Evolutionary conservation across 257 asterid species (phyloP), one percentile per base, ranked within the genome.

Genomic region (Nicotiana tomentosiformis): DNA sequence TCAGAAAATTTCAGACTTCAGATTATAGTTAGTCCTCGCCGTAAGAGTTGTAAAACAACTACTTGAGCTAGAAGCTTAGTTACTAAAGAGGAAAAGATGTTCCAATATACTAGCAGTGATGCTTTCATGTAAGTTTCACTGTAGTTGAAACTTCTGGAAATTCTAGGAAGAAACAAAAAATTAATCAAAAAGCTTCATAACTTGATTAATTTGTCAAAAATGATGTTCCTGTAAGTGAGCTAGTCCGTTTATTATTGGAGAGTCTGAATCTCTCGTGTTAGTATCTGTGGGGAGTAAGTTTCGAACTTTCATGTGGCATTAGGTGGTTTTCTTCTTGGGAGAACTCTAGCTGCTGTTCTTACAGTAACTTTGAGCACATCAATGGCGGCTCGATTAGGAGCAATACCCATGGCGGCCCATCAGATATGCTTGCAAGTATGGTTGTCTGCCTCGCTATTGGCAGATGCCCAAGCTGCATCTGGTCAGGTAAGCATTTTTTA

Each of bases 401-500:
- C 91, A 30, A 64, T 89, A 81, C 83, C 91, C 62, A 85, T 89
- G 91, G 91, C 91, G 16, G 90, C 91, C 29, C 91, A 89, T 79
- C 91, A 89, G 74, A 89, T 89, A 82, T 89, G 91, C 85, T 83
- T 89, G 85, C 91, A 87, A 84, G 91, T 89, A 1, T 89, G 91
- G 90, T 77, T 87, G 79, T 85, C 91, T 72, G 91, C 87, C n/a
- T 87, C 90, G 23, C 91, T 89, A 64, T 85, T 89, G 29, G 86
- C 81, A 12, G 91, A 89, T 77, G 91, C 90, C 53, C 90, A 83
- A 74, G 90, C 86, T 69, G 82, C 91, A 5, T 84, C 90, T 18
- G 86, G 85, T 35, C 91, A 89, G 90, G 91, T 89, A 58, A 46
- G 81, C 68, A 4, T 17, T 66, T 6, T 53, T 26, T 5, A 14